These are phyloP conservation scores for Syzygium malaccense DNA, from an alignment of 441 rosid genomes.

Conservation along the genomic window DNA sequence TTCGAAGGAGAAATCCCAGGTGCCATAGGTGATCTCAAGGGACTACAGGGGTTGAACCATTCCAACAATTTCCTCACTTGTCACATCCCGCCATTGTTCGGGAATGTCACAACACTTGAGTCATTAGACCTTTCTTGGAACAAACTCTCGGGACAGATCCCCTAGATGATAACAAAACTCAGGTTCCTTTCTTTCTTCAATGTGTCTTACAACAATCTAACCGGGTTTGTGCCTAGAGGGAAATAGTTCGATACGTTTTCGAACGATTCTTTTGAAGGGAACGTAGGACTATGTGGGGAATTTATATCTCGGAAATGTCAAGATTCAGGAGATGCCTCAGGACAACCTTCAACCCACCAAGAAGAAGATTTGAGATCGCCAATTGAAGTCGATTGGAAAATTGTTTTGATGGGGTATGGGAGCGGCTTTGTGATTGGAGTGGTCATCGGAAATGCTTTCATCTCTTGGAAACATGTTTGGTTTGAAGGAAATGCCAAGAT, in stretches of 20 bases:
- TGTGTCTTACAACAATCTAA: neutral
- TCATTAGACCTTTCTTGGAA: neutral
- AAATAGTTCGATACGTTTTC: neutral
- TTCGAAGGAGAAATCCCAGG: neutral
- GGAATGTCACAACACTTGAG: neutral
- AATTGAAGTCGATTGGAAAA: neutral
- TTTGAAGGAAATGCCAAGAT: neutral
- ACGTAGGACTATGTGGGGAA: neutral
- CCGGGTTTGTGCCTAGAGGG: neutral
- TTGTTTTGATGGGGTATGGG: neutral
- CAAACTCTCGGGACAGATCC: neutral
- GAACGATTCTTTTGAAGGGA: neutral
- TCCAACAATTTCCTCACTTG: neutral
- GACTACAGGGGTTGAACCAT: accelerated
- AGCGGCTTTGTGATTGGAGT: neutral
- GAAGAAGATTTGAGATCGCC: neutral
- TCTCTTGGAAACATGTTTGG: neutral
- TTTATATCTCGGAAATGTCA: neutral
- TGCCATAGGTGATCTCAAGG: neutral
- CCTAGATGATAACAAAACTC: neutral
- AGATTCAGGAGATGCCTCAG: accelerated
- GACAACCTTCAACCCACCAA: neutral
- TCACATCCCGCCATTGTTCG: neutral
- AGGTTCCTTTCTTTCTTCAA: neutral
- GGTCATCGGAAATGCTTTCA: neutral